Base-by-base conservation (phyloP, 306 rosid genomes). In the Fagus crenata region DNA sequence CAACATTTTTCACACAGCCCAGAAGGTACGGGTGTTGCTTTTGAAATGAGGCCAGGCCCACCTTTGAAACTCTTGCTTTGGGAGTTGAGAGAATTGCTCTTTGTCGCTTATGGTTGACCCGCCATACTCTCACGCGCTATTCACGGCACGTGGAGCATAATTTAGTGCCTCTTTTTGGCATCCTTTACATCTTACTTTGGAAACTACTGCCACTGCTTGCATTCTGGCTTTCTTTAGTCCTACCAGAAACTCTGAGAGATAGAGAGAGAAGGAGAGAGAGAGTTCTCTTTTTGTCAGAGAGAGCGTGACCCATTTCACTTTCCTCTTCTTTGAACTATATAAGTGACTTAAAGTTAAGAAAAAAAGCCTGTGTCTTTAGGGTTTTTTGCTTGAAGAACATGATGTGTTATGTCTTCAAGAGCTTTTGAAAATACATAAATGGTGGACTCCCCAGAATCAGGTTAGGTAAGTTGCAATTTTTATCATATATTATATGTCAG, bases 71-170 rank as follows among this genome's bases (percentile, higher is more conserved):
- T 73, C 86, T 78, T 46, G 51, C 67, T 58, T 22, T 28, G 36
- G 11, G 64, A 58, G 64, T 58, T 58, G 64, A 58, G 40, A 39
- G 79, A 39, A 67, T 35, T 43, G 40, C 77, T 14, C 73, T 74
- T 84, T 84, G 88, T 87, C 86, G 77, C 83, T 67, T 59, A 42
- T 76, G 49, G 88, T 84, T 87, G 88, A 87, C 90, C 85, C 85
- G 6, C 0, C 36, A 1, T 2, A 39, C 4, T 7, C 51, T 31
- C 86, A 84, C 93, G 88, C 90, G 72, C 89, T 54, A 5, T 18
- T 40, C 2, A 1, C 0, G 35, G 87, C 82, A 63, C 87, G 88
- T 88, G 83, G 5, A 1, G 2, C 60, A 11, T 53, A 72, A 31
- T 28, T 0, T 18, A 69, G 78, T 13, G 75, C 78, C 79, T 80